Evolutionary conservation across 805 yeast genomes (phyloP), one percentile per base, ranked within the genome.

Genomic region (Ogataea kodamae): DNA sequence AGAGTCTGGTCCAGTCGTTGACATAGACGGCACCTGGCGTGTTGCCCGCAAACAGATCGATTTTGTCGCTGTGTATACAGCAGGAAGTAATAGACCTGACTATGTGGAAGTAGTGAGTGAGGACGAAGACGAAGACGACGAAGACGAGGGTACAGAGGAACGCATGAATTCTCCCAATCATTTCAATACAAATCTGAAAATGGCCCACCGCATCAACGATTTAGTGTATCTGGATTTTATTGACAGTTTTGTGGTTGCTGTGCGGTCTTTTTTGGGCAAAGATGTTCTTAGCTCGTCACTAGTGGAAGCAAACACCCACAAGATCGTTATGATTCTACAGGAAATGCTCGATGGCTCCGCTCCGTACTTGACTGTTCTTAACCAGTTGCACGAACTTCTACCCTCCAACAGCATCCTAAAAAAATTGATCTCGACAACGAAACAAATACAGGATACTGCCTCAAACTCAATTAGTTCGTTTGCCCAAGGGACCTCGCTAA

Each of bases 341-440:
- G 92, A 84, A 51, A 75, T 85, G 76, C 52, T 88, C 9, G 95
- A 86, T 46, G 79, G 76, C 23, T 89, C 90, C 3, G 67, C 70
- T 20, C 95, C 96, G 2, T 74, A 73, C 43, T 64, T 74, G 28
- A 77, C 87, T 0, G 95, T 88, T 44, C 65, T 76, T 33, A 85
- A 86, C 54, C 70, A 75, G 29, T 55, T 90, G 21, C 65, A 76
- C 33, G 90, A 82, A 33, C 57, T 78, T 7, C 78, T 88, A 0
- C 94, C 95, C 6, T 70, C 68, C 43, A 74, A 71, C 25, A 73
- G 77, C 36, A 63, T 80, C 5, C 52, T 81, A 15, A 67, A 72
- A 28, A 68, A 72, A 42, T 55, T 81, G 18, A 56, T 81, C 21
- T 61, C 71, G 16, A 59, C 65, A 2, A 58, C 67, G 9, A 54